Evolutionary conservation across 2,329 filamentous ascomycete genomes (phyloP).

Genomic region (Ascomycota sp.): DNA sequence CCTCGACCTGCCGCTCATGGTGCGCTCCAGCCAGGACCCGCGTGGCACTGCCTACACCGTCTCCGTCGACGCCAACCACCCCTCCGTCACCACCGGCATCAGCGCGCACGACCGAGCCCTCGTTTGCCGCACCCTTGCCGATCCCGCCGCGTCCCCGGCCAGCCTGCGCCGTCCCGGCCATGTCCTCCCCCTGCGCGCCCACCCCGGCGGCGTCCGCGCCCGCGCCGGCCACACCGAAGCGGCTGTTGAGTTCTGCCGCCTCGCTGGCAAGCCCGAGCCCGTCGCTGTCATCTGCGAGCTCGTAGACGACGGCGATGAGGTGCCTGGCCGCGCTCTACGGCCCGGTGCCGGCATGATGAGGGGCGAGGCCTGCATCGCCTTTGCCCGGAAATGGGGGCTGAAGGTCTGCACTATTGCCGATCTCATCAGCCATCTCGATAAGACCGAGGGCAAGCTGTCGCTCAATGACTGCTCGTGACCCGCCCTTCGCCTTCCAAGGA

Average conservation of each 20-base stretch:
- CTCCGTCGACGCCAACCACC: conserved; percentile 57
- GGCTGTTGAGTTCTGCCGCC: conserved; percentile 65
- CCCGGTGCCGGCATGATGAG: conserved; percentile 69
- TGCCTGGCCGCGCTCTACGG: conserved; percentile 43
- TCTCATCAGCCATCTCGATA: conserved; percentile 57
- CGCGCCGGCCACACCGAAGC: conserved; percentile 82
- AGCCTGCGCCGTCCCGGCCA: conserved; percentile 71
- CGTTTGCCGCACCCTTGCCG: conserved; percentile 58
- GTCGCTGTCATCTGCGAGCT: conserved; percentile 80
- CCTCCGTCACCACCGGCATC: conserved; percentile 68
- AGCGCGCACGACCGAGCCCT: conserved; percentile 68
- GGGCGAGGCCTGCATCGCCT: conserved; percentile 66
- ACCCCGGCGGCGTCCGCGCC: conserved; percentile 57
- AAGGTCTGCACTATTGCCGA: conserved; percentile 92
- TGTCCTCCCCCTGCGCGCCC: conserved; percentile 63
- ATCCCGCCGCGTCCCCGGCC: conserved; percentile 29
- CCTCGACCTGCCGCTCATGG: conserved; percentile 78
- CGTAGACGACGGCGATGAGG: conserved; percentile 61
- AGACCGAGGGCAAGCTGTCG: conserved; percentile 39
- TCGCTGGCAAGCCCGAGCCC: conserved; percentile 50
- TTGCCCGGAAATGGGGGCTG: conserved; percentile 71
- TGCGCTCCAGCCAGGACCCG: conserved; percentile 48
- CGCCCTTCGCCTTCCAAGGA: too few relatives aligned
- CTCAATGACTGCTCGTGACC: conserved; percentile 15
- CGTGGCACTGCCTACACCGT: conserved; percentile 86